Conservation (phyloP, 2,329 filamentous ascomycete species). For the Stachybotrys echinatus region DNA sequence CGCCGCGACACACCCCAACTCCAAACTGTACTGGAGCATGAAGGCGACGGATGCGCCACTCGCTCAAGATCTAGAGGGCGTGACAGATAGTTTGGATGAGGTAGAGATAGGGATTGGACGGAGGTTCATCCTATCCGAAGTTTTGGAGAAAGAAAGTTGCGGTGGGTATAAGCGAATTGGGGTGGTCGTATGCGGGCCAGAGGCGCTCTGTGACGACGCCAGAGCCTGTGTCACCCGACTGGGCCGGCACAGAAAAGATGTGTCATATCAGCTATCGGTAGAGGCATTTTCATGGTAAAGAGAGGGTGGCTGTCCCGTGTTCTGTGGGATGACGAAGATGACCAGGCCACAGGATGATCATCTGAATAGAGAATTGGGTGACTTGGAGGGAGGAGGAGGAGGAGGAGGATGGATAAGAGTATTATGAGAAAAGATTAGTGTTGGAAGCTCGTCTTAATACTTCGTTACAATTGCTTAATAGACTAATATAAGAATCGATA, state of each 20-base stretch:
- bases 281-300: constrained; percentile 2
- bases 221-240: constrained; percentile 10
- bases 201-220: constrained; percentile 32
- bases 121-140: constrained; percentile 9
- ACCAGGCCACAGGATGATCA: too few species aligned
- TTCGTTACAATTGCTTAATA: too few species aligned
- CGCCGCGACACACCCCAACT: constrained; percentile 22
- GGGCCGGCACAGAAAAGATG: not conserved
- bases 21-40: constrained; percentile 31
- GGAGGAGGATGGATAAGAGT: too few species aligned
- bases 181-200: constrained; percentile 36
- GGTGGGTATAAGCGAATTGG: constrained; percentile 22
- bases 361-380: too few species aligned
- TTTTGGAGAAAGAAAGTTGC: constrained; percentile 24
- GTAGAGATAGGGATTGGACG: constrained; percentile 27
- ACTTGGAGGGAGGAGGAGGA: too few species aligned
- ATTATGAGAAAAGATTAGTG: too few species aligned
- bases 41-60: constrained; percentile 18
- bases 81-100: constrained; percentile 19
- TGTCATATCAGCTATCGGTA: not conserved
- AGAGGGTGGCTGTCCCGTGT: not conserved
- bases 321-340: too few species aligned
- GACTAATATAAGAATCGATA: too few species aligned
- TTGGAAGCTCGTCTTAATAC: too few species aligned
- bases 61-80: constrained; percentile 18